Conservation (phyloP, 2,329 filamentous ascomycete genomes). For the Cercospora sp. region DNA sequence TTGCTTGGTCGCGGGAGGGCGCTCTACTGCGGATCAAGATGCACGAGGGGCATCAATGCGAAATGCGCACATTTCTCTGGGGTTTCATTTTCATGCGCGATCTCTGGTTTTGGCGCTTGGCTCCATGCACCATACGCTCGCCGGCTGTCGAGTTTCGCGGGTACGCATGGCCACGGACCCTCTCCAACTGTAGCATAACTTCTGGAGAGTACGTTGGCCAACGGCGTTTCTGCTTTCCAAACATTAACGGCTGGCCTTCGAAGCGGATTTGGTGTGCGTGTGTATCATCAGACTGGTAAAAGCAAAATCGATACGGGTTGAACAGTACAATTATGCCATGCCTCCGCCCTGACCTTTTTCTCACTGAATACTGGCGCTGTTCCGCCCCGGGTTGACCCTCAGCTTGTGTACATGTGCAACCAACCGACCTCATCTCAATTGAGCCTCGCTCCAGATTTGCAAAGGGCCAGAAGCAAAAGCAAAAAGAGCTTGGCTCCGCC, state of each 20-base stretch:
- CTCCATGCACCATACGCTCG: constrained; percentile 6
- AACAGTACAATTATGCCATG: constrained; percentile 6
- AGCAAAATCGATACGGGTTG: constrained; percentile 7
- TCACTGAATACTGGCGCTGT: neutral
- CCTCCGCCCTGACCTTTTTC: neutral
- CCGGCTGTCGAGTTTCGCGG: constrained; percentile 7
- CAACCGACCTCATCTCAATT: neutral
- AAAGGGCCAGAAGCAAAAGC: neutral
- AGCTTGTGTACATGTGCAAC: neutral
- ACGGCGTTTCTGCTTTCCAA: constrained; percentile 11
- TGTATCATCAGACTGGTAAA: constrained; percentile 16
- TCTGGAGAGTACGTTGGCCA: neutral
- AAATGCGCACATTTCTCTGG: neutral
- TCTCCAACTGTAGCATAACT: constrained; percentile 12
- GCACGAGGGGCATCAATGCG: constrained; percentile 12
- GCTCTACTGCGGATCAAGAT: constrained; percentile 1
- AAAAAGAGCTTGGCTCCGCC: neutral
- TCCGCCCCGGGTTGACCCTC: neutral
- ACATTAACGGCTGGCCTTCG: constrained; percentile 6
- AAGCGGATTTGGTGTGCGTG: neutral
- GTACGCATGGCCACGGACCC: neutral
- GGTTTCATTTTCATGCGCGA: constrained; percentile 2
- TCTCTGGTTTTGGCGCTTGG: neutral
- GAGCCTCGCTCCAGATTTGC: neutral
- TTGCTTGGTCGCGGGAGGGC: neutral